Evolutionary conservation across 331 rosid species (phyloP).

Genomic region (Rhamnella rubrinervis): DNA sequence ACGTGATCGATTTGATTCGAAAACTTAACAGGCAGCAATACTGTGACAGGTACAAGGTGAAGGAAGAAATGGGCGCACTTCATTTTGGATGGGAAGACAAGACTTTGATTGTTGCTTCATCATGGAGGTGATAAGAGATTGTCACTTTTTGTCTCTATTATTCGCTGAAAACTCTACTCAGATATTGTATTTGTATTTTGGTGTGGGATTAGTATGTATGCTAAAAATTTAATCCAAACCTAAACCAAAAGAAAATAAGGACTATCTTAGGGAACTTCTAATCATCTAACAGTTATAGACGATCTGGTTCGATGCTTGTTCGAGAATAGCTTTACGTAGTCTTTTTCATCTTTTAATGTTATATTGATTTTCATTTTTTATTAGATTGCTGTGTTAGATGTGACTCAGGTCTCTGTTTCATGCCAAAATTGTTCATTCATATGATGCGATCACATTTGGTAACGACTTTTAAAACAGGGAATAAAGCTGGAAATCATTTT

Average conservation of each 20-base stretch:
- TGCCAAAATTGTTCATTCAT: too few relatives aligned
- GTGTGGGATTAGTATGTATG: slow-evolving; percentile 30
- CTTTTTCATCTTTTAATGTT: neutral
- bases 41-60: slow-evolving; percentile 64
- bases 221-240: slow-evolving; percentile 33
- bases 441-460: too few relatives aligned
- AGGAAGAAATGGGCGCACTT: slow-evolving; percentile 76
- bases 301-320: slow-evolving; percentile 11
- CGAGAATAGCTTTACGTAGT: neutral
- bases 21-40: slow-evolving; percentile 55
- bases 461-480: too few relatives aligned
- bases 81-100: slow-evolving; percentile 97
- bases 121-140: slow-evolving; percentile 60
- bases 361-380: neutral
- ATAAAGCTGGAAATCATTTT: too few relatives aligned
- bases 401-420: neutral
- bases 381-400: neutral
- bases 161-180: slow-evolving; percentile 5
- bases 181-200: slow-evolving; percentile 27
- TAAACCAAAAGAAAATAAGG: slow-evolving; percentile 16
- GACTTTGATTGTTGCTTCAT: slow-evolving; percentile 85
- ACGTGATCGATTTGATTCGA: slow-evolving; percentile 41
- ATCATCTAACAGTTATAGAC: slow-evolving; percentile 19
- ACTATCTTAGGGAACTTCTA: slow-evolving; percentile 20
- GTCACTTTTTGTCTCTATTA: slow-evolving; percentile 4